Evolutionary conservation across 192 early-diverging fungal species (phyloP).

Genomic region (Thoreauomyces humboldtii): DNA sequence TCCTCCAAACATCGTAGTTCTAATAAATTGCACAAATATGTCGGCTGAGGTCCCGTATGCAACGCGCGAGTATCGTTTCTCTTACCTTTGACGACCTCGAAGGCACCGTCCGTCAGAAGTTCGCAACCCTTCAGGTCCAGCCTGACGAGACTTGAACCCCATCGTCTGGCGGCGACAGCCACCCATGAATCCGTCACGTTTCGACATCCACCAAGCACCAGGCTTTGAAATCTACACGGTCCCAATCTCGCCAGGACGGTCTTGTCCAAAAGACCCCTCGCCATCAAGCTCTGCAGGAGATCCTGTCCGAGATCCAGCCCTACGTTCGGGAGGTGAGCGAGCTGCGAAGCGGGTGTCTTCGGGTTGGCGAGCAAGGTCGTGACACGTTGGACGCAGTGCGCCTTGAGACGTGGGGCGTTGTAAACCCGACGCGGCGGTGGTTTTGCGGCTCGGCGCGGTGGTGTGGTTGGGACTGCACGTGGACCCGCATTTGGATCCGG

Average conservation of each 20-base stretch:
- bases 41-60: background rate
- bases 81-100: background rate
- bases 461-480: background rate
- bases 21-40: background rate
- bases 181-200: constrained; percentile 3
- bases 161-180: background rate
- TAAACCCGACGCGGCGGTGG: no score
- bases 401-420: background rate
- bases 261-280: background rate
- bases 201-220: background rate
- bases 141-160: background rate
- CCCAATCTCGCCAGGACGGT: background rate
- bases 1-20: background rate
- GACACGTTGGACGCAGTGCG: background rate
- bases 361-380: background rate
- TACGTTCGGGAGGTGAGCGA: background rate
- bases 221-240: background rate
- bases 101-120: background rate
- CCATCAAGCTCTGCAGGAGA: background rate
- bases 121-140: background rate
- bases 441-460: background rate
- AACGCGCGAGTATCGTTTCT: background rate
- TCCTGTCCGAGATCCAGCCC: background rate
- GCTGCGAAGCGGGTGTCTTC: background rate
- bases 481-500: background rate